Evolutionary conservation across 108 stramenopile genomes (phyloP).

Genomic region (Cyclotella atomus): DNA sequence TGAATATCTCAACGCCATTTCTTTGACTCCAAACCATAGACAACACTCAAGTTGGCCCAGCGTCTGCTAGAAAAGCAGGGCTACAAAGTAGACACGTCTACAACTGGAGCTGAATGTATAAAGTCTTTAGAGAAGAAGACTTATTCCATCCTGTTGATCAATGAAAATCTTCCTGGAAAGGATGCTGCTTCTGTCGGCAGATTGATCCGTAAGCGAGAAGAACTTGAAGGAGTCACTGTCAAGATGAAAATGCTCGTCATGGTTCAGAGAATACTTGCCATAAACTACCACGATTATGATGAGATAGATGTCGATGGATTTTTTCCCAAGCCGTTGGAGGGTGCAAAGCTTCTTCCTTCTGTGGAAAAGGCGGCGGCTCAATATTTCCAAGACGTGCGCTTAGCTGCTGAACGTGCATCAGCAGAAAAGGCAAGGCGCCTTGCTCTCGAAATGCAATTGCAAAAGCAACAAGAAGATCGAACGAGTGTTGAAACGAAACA

Average conservation of each 20-base stretch:
- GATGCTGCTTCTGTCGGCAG: slow-evolving; percentile 43
- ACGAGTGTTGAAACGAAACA: background rate
- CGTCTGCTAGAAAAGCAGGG: slow-evolving; percentile 51
- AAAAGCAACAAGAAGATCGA: background rate
- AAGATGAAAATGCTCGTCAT: slow-evolving; percentile 43
- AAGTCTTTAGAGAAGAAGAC: slow-evolving; percentile 27
- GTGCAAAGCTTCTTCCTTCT: slow-evolving; percentile 38
- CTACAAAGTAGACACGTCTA: slow-evolving; percentile 50
- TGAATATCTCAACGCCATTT: background rate
- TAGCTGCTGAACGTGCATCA: background rate
- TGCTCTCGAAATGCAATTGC: background rate
- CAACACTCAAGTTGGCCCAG: slow-evolving; percentile 45
- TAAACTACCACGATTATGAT: slow-evolving; percentile 36
- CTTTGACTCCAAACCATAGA: slow-evolving; percentile 26
- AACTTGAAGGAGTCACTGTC: slow-evolving; percentile 27
- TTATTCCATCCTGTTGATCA: slow-evolving; percentile 41
- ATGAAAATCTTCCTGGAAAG: slow-evolving; percentile 41
- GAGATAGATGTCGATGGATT: slow-evolving; percentile 43
- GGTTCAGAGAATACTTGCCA: slow-evolving; percentile 37
- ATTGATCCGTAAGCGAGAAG: slow-evolving; percentile 42
- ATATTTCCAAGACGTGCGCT: slow-evolving; percentile 27
- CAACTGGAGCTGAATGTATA: slow-evolving; percentile 44
- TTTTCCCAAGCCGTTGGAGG: slow-evolving; percentile 46
- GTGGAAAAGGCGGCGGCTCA: slow-evolving; percentile 31
- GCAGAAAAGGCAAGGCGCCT: background rate